A percentile compares a stretch with the other conserved stretches of the same genome.
phyloP scores from a whole-genome alignment of 306 rosid species.

The Dryas octopetala region DNA sequence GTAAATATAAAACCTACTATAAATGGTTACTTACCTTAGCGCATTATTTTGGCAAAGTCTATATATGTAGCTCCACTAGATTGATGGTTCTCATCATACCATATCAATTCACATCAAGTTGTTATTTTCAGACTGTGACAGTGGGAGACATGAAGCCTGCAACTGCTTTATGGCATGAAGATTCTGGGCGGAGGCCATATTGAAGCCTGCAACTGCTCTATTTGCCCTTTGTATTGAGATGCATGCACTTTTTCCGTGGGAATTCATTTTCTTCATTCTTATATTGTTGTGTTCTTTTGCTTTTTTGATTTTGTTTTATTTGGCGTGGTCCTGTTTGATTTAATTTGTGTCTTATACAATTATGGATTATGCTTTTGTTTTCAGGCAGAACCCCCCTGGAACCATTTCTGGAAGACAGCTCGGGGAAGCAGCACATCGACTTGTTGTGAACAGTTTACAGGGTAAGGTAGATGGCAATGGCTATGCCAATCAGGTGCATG shows the following conservation, averaged over 20 bases:
- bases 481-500: too few species aligned
- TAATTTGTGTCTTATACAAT: neutral
- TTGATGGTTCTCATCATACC: neutral
- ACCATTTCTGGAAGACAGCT: slow-evolving; percentile 59
- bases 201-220: too few species aligned
- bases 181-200: slow-evolving; percentile 57
- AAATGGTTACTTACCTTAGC: too few species aligned
- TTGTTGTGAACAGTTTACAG: slow-evolving; percentile 59
- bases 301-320: too few species aligned
- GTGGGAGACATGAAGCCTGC: slow-evolving; percentile 69
- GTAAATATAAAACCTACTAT: too few species aligned
- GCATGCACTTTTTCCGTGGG: neutral
- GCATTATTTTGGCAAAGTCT: too few species aligned
- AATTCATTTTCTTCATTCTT: neutral
- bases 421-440: slow-evolving; percentile 70
- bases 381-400: slow-evolving; percentile 67
- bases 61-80: slow-evolving; percentile 1
- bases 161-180: slow-evolving; percentile 92
- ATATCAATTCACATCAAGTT: slow-evolving; percentile 6
- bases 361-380: slow-evolving; percentile 12
- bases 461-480: slow-evolving; percentile 33
- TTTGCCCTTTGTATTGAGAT: slow-evolving; percentile 6
- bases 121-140: slow-evolving; percentile 52
- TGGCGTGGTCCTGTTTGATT: too few species aligned
- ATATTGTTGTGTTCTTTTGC: too few species aligned